Conservation (phyloP, 78 protist genomes). For the Tieghemostelium lacteum region DNA sequence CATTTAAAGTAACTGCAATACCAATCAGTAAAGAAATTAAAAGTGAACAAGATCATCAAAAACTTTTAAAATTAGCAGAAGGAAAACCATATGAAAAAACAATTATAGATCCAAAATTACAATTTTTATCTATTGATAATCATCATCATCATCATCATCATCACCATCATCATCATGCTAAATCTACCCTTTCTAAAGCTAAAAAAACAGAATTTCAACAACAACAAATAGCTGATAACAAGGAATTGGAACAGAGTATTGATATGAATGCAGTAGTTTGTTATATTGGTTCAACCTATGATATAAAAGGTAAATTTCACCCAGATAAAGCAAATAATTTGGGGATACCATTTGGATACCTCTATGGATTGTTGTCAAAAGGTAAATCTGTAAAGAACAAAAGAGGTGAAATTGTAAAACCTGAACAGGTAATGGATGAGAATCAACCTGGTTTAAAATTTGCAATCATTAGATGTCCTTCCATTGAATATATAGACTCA, state of each 20-base stretch:
- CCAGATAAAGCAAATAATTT: slow-evolving; percentile 71
- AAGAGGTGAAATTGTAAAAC: slow-evolving; percentile 7
- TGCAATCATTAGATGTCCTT: slow-evolving; percentile 68
- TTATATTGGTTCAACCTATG: slow-evolving; percentile 30
- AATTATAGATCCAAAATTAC: too few relatives aligned
- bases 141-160: too few relatives aligned
- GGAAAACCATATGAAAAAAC: too few relatives aligned
- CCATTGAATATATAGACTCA: slow-evolving; percentile 35
- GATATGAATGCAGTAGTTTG: slow-evolving; percentile 20
- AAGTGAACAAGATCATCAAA: too few relatives aligned
- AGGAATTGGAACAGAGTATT: neutral
- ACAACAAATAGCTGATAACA: neutral
- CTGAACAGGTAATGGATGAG: slow-evolving; percentile 63
- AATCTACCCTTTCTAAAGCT: too few relatives aligned
- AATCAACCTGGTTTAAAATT: slow-evolving; percentile 27
- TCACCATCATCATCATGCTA: too few relatives aligned
- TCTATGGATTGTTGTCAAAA: slow-evolving; percentile 8
- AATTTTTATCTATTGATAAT: too few relatives aligned
- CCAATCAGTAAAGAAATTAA: too few relatives aligned
- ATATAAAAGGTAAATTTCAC: slow-evolving; percentile 67
- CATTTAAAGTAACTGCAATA: neutral
- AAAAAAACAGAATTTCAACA: neutral
- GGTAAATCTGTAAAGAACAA: slow-evolving; percentile 43
- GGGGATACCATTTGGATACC: slow-evolving; percentile 80
- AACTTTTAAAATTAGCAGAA: too few relatives aligned